phyloP scores from a whole-genome alignment of 2,329 filamentous ascomycete species.

The Tolypocladium capitatum region DNA sequence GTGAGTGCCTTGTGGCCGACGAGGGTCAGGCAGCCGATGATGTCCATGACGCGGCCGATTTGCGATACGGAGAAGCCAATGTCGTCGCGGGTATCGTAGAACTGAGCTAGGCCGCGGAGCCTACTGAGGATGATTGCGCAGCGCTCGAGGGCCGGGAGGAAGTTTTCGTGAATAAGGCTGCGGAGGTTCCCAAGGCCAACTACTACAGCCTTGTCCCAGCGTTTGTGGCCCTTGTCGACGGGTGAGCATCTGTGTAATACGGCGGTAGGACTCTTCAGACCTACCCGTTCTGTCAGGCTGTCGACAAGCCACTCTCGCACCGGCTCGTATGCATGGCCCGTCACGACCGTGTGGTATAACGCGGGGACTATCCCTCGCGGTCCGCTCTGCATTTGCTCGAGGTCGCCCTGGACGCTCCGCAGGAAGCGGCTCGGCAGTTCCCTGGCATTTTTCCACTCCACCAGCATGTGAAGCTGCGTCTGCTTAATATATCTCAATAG shows the following conservation, averaged over 20 bases:
- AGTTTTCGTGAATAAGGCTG: conserved; percentile 69
- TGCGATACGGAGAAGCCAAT: conserved; percentile 53
- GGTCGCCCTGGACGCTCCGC: conserved; percentile 60
- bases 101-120: conserved; percentile 70
- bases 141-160: conserved; percentile 77
- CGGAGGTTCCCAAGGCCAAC: conserved; percentile 67
- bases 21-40: conserved; percentile 61
- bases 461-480: conserved; percentile 62
- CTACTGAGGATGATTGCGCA: conserved; percentile 70
- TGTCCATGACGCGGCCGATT: conserved; percentile 54
- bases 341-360: conserved; percentile 72
- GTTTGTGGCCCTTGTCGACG: conserved; percentile 60
- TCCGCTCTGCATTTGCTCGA: conserved; percentile 47
- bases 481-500: conserved; percentile 75
- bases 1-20: conserved; percentile 61
- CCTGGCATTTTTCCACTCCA: conserved; percentile 72
- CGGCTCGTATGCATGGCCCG: conserved; percentile 62
- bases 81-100: conserved; percentile 52
- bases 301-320: conserved; percentile 84
- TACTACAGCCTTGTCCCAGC: conserved; percentile 82
- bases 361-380: conserved; percentile 54
- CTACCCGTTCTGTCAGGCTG: conserved; percentile 63
- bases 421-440: conserved; percentile 72
- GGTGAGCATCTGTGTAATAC: background rate
- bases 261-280: conserved; percentile 13